phyloP scores from a whole-genome alignment of 2,329 filamentous ascomycete species.

The Trichophyton verrucosum region DNA sequence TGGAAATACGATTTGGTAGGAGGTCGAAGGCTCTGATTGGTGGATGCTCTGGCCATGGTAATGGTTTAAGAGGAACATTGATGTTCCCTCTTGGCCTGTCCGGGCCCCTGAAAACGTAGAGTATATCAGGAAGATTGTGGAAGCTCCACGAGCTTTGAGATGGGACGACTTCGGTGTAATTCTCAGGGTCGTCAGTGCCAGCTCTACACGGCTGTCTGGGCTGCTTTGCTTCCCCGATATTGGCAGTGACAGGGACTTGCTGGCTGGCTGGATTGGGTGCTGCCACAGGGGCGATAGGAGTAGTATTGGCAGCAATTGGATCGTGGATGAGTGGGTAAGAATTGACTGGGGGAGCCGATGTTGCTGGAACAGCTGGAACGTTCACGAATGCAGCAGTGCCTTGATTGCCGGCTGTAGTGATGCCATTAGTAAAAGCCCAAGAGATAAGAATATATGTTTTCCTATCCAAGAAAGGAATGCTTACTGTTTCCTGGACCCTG shows the following conservation, averaged over 20 bases:
- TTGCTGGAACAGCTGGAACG: neutral
- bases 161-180: constrained; percentile 9
- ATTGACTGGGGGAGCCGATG: neutral
- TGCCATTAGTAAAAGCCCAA: neutral
- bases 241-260: neutral
- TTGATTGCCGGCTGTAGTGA: neutral
- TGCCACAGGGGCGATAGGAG: no score
- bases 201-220: constrained; percentile 9
- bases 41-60: constrained; percentile 9
- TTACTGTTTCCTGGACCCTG: neutral
- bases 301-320: no score
- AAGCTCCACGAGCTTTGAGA: constrained; percentile 18
- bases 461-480: neutral
- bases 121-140: constrained; percentile 18
- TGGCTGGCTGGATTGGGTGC: no score
- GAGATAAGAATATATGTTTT: neutral
- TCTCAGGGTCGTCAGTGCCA: neutral
- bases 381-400: neutral
- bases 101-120: constrained; percentile 15
- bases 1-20: constrained; percentile 21
- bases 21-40: constrained; percentile 15
- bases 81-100: constrained; percentile 1
- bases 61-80: constrained; percentile 9
- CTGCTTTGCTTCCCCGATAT: neutral
- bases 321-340: no score